Conservation (phyloP, 2,329 filamentous ascomycete genomes). For the Plenodomus tracheiphilus region DNA sequence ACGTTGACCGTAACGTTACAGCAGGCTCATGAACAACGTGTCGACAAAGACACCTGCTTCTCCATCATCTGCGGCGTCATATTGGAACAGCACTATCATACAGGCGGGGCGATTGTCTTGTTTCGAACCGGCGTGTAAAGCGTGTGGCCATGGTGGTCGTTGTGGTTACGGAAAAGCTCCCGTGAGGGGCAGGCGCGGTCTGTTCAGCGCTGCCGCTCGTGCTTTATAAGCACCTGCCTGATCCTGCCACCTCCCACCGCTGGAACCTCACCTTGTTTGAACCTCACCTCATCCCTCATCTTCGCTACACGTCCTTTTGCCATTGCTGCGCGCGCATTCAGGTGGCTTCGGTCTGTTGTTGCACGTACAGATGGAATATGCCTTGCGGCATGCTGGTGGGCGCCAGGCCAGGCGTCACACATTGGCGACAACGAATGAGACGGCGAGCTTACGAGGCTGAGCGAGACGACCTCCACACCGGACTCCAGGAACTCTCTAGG, state of each 20-base stretch:
- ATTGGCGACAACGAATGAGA: background rate
- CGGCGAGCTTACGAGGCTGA: background rate
- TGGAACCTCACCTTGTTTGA: background rate
- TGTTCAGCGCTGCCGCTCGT: background rate
- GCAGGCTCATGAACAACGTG: too few species aligned
- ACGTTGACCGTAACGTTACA: too few species aligned
- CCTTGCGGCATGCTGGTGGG: background rate
- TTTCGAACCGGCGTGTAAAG: background rate
- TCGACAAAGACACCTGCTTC: too few species aligned
- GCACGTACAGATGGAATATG: background rate
- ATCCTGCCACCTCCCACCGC: background rate
- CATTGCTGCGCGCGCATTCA: background rate
- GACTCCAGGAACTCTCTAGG: too few species aligned
- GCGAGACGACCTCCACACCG: background rate
- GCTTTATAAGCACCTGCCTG: constrained; percentile 1
- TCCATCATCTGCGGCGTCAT: too few species aligned
- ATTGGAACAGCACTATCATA: too few species aligned
- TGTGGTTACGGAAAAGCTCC: background rate
- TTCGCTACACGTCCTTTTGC: background rate
- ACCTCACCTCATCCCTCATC: background rate
- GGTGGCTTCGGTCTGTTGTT: too few species aligned
- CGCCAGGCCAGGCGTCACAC: too few species aligned
- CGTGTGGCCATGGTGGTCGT: background rate
- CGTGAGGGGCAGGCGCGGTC: background rate
- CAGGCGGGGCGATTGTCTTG: background rate